Conservation (phyloP, 352 stramenopile species). For the Pythium volutum region DNA sequence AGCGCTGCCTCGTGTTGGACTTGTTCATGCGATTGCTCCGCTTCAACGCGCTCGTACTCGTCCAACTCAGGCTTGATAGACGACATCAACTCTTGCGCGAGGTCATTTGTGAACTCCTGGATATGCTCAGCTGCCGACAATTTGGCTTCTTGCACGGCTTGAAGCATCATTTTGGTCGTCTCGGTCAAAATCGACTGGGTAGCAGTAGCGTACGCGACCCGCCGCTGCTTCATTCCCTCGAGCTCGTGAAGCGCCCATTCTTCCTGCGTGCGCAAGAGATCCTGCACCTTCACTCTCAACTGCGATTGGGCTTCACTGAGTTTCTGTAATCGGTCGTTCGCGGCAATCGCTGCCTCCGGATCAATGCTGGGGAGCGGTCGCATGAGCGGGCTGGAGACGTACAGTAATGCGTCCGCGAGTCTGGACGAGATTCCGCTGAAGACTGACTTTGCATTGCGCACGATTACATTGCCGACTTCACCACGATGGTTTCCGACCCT, state of each 20-base stretch:
- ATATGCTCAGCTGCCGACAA: conserved; percentile 36
- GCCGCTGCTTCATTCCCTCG: conserved; percentile 44
- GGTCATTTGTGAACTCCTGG: conserved; percentile 30
- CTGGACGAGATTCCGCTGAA: conserved; percentile 7
- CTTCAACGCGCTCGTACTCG: conserved; percentile 28
- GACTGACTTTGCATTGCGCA: background rate
- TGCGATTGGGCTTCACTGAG: conserved; percentile 21
- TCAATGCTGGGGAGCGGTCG: conserved; percentile 6
- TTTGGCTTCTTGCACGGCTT: conserved; percentile 39
- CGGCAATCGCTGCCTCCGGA: background rate
- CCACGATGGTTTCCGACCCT: background rate
- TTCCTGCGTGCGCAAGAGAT: conserved; percentile 37
- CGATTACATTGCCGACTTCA: background rate
- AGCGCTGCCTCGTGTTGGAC: background rate
- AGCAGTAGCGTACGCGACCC: conserved; percentile 28
- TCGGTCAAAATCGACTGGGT: conserved; percentile 44
- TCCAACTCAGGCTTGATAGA: conserved; percentile 37
- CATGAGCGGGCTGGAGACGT: conserved; percentile 1
- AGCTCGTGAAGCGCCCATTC: conserved; percentile 40
- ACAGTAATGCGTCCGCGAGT: conserved; percentile 1
- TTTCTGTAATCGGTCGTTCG: conserved; percentile 9
- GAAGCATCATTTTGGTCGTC: conserved; percentile 34
- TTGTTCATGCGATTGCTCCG: background rate
- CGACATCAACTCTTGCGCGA: conserved; percentile 34
- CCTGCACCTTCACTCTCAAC: conserved; percentile 25